Evolutionary conservation across 768 basidiomycete species (phyloP).

Genomic region (Serendipita sp.): DNA sequence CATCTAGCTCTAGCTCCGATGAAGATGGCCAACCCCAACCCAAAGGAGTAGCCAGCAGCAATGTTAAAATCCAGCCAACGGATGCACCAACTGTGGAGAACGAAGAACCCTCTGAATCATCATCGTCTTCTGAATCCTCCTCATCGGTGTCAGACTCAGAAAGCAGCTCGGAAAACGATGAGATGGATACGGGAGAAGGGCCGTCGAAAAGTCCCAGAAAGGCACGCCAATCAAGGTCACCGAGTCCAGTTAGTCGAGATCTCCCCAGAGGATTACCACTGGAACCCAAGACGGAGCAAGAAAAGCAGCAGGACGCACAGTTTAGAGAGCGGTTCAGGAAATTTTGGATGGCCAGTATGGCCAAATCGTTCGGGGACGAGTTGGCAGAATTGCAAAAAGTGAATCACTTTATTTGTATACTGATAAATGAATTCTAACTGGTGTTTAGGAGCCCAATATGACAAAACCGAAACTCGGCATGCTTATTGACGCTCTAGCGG

Average conservation of each 20-base stretch:
- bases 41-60: background rate
- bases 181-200: background rate
- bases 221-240: background rate
- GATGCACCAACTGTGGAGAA: background rate
- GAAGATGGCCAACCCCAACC: background rate
- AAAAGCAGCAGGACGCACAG: conserved; percentile 30
- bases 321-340: conserved; percentile 57
- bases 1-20: background rate
- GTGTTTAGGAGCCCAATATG: conserved; percentile 44
- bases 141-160: background rate
- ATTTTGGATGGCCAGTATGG: conserved; percentile 77
- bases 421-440: too few species aligned
- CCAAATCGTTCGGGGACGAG: conserved; percentile 69
- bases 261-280: background rate
- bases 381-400: conserved; percentile 75
- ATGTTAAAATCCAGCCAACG: background rate
- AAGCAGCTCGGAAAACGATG: background rate
- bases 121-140: background rate
- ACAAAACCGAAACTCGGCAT: conserved; percentile 50
- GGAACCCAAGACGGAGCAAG: conserved; percentile 17
- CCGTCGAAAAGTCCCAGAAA: background rate
- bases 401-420: conserved; percentile 18
- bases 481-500: conserved; percentile 68
- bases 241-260: background rate
- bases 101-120: background rate